Percentiles rank a stretch among this genome's conserved stretches.
These are phyloP conservation scores for Penicillium decumbens DNA, from an alignment of 2,329 filamentous ascomycete species.

Conservation along the genomic window DNA sequence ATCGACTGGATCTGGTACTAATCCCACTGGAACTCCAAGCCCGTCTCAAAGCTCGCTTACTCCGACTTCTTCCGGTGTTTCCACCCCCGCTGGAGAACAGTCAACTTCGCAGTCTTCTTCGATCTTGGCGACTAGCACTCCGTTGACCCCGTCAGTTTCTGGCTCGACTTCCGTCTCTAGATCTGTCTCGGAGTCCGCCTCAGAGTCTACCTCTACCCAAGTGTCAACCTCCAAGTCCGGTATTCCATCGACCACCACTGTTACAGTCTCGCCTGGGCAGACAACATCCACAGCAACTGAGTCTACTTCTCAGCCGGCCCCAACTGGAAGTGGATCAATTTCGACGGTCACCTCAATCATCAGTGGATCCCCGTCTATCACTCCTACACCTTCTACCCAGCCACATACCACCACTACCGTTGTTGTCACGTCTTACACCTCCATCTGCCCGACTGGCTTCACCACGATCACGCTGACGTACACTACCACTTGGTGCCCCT, in stretches of 20 bases:
- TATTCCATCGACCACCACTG: neutral
- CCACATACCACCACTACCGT: slow-evolving; percentile 34
- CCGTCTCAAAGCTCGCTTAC: neutral
- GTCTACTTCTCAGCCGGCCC: slow-evolving; percentile 1
- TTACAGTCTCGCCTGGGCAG: neutral
- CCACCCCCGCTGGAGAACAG: no score
- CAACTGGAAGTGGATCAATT: slow-evolving; percentile 7
- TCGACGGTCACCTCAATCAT: slow-evolving; percentile 9
- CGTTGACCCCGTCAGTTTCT: no score
- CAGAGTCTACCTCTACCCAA: no score
- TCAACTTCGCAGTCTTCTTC: no score
- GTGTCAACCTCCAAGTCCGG: neutral
- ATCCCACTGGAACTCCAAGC: no score
- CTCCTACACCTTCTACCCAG: slow-evolving; percentile 12
- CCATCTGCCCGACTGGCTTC: slow-evolving; percentile 43
- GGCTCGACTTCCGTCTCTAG: slow-evolving; percentile 1
- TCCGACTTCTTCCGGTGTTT: neutral
- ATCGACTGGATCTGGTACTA: no score
- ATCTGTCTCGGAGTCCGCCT: no score
- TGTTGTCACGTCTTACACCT: slow-evolving; percentile 39
- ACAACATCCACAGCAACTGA: neutral
- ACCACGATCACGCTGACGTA: slow-evolving; percentile 39
- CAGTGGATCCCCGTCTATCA: slow-evolving; percentile 11
- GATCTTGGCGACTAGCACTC: no score
- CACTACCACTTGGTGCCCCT: slow-evolving; percentile 38